These are phyloP conservation scores for Pythium monospermum DNA, from an alignment of 352 stramenopile genomes.

Conservation along the genomic window DNA sequence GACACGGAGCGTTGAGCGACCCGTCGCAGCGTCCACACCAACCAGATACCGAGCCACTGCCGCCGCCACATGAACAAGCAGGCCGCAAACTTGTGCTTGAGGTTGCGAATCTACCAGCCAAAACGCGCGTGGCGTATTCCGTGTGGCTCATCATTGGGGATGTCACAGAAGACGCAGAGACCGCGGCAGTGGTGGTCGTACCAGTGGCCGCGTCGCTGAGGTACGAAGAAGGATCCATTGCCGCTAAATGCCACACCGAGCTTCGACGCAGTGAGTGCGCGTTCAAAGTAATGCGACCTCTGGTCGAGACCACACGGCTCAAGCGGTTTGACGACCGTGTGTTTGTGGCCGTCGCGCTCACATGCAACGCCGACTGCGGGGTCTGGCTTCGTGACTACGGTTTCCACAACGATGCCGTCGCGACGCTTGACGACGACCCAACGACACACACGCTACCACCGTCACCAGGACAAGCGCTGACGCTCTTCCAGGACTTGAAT, in stretches of 20 bases:
- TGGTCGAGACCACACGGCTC: constrained; percentile 3
- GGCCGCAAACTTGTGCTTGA: constrained; percentile 5
- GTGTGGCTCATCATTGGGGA: constrained; percentile 22
- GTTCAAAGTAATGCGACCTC: constrained; percentile 10
- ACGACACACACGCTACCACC: no score
- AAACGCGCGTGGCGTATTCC: neutral
- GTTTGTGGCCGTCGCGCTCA: constrained; percentile 16
- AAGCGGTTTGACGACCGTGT: constrained; percentile 14
- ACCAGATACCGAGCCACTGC: neutral
- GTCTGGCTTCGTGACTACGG: constrained; percentile 14
- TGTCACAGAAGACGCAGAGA: neutral
- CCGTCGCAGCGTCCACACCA: no score
- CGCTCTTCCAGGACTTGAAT: constrained; percentile 19
- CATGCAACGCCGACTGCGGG: constrained; percentile 16
- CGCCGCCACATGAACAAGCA: neutral
- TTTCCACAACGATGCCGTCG: constrained; percentile 3
- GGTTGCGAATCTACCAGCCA: constrained; percentile 4
- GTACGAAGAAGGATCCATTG: constrained; percentile 11
- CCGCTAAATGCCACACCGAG: constrained; percentile 11
- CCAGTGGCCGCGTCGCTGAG: constrained; percentile 13
- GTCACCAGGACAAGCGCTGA: no score
- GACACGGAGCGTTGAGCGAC: no score
- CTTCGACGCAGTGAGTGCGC: constrained; percentile 17
- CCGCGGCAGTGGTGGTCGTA: neutral
- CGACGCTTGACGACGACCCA: neutral